Percentiles rank a stretch among this genome's conserved stretches.
These are phyloP conservation scores for Cucumis melo DNA, from an alignment of 306 rosid genomes.

Conservation along the genomic window DNA sequence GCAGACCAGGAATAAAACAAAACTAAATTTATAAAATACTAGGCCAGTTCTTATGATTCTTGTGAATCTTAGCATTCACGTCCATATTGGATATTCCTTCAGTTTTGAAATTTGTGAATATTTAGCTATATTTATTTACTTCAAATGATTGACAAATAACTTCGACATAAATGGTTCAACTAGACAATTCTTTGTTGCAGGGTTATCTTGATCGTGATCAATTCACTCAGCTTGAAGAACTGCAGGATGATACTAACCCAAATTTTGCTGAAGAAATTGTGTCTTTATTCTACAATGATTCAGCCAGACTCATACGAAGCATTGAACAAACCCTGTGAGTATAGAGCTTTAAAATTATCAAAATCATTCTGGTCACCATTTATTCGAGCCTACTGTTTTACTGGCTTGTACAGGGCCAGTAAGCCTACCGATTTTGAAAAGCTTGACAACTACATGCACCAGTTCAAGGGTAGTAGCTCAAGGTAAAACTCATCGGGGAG, in stretches of 20 bases:
- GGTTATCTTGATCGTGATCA: conserved; percentile 63
- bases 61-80: not conserved
- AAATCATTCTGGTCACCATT: not conserved
- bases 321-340: conserved; percentile 57
- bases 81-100: not conserved
- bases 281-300: conserved; percentile 47
- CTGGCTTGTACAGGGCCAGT: conserved; percentile 22
- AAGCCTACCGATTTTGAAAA: conserved; percentile 30
- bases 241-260: conserved; percentile 62
- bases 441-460: conserved; percentile 60
- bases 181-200: conserved; percentile 21
- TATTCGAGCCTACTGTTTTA: not conserved
- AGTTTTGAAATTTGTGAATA: not conserved
- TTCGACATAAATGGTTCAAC: not conserved
- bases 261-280: conserved; percentile 75
- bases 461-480: conserved; percentile 70
- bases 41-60: not conserved
- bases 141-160: not conserved
- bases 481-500: conserved; percentile 21
- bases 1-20: conserved; percentile 3
- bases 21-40: not conserved
- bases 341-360: not conserved
- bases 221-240: conserved; percentile 60
- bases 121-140: not conserved
- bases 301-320: conserved; percentile 41